Evolutionary conservation across 106 monocot species (phyloP), one percentile per base, ranked within the genome.

Genomic region (Posidonia australis): DNA sequence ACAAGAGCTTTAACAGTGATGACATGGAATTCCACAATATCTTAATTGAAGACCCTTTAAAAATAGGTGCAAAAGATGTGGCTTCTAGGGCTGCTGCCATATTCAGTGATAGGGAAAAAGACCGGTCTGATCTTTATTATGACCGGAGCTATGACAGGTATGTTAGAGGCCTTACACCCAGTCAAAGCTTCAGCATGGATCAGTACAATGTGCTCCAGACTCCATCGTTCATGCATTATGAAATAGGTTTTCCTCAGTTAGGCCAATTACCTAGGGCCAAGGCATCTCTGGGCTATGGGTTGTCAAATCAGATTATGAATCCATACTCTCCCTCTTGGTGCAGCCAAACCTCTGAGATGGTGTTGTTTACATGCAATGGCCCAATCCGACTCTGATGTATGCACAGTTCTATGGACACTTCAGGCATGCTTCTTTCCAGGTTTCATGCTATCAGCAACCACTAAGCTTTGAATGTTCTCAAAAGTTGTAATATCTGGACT

Each of bases 81-180:
- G 27, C 57, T 45, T 68, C 68, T 48, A 87, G 84, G 30, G 75
- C 87, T 67, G 87, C 89, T 45, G 89, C 96, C 32, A 77, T 96
- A 56, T 90, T 90, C 65, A 82, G 86, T 51, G 90, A 96, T 70
- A 84, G 71, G 49, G 90, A 82, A 69, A 96, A 96, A 66, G 96
- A 90, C 46, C 76, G 71, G 2, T 74, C 49, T 36, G 96, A 96
- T 80, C 96, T 90, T 22, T 90, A 96, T 77, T 90, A 96, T 63
- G 80, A 96, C 67, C 75, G 90, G 54, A 87, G 77, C 67, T 96
- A 96, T 75, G 78, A 72, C 30, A 83, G 90, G 83, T 94, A 84
- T 72, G 61, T 21, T 11, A 78, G 77, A 55, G 75, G 76, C 6
- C 44, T 79, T 28, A 19, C 58, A 47, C 80, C 78, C 42, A 68